These are phyloP conservation scores for Dendrocalamus latiflorus DNA, from an alignment of 202 grass and related monocot genomes.

Conservation along the genomic window DNA sequence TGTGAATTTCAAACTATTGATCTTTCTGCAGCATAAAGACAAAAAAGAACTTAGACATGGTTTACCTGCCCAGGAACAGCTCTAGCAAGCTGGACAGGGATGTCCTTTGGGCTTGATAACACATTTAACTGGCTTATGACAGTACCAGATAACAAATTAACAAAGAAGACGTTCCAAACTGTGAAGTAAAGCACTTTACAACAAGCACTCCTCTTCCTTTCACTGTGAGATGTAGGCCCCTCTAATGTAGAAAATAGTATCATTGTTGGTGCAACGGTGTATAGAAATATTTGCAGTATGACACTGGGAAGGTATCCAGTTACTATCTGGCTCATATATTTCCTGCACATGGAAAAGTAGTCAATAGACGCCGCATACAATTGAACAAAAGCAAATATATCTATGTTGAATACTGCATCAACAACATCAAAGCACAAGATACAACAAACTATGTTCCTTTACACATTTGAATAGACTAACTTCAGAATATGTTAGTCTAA, in stretches of 20 bases:
- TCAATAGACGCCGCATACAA: neutral
- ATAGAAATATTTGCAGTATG: constrained; percentile 68
- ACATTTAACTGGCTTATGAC: constrained; percentile 66
- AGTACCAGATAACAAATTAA: constrained; percentile 76
- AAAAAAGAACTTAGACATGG: neutral
- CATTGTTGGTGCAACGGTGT: too few species aligned
- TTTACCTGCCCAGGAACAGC: constrained; percentile 77
- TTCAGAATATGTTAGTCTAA: neutral
- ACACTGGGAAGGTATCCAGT: constrained; percentile 96
- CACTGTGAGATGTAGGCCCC: too few species aligned
- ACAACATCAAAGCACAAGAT: constrained; percentile 1
- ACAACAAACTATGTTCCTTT: constrained; percentile 5
- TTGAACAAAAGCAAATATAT: neutral
- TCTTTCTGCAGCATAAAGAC: neutral
- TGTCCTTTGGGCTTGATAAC: constrained; percentile 70
- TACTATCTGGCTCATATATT: constrained; percentile 60
- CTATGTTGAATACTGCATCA: neutral
- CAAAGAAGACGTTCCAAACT: constrained; percentile 96
- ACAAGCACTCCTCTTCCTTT: too few species aligned
- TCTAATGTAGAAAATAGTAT: too few species aligned
- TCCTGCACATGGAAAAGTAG: constrained; percentile 43
- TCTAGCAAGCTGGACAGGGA: constrained; percentile 70
- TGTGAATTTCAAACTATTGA: neutral
- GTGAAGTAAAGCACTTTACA: constrained; percentile 80
- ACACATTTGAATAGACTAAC: neutral